A percentile compares a stretch with the other conserved stretches of the same genome.
Conservation (phyloP, 148 eudicot species). For the Talinum fruticosum region DNA sequence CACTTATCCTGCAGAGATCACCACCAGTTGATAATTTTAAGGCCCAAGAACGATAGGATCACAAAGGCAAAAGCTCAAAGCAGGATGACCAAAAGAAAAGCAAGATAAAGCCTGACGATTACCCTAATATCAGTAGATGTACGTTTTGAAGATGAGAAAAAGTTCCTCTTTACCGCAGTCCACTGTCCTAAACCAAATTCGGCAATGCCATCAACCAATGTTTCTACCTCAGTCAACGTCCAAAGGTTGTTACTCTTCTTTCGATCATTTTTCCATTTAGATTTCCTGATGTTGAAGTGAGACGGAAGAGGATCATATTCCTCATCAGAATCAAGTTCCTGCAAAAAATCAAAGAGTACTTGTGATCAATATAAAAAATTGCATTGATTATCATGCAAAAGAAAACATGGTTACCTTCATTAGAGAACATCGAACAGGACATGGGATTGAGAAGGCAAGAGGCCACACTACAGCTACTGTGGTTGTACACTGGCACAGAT, state of each 20-base stretch:
- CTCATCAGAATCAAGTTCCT: slow-evolving; percentile 37
- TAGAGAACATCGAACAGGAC: background rate
- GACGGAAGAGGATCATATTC: slow-evolving; percentile 35
- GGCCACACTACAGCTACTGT: too few species aligned
- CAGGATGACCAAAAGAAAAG: background rate
- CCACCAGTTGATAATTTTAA: slow-evolving; percentile 3
- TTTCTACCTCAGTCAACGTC: slow-evolving; percentile 59
- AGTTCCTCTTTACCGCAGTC: slow-evolving; percentile 48
- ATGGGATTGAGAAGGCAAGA: too few species aligned
- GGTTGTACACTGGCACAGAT: too few species aligned
- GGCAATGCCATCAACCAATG: slow-evolving; percentile 60
- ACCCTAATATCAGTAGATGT: slow-evolving; percentile 73
- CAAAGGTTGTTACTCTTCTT: slow-evolving; percentile 48
- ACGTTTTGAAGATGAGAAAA: slow-evolving; percentile 46
- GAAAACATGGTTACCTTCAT: background rate
- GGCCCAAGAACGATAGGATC: background rate
- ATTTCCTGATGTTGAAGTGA: slow-evolving; percentile 4
- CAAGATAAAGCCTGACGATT: slow-evolving; percentile 2
- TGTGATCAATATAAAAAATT: background rate
- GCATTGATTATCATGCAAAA: background rate
- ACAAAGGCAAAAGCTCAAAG: background rate
- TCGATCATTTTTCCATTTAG: slow-evolving; percentile 16
- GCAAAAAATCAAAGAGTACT: slow-evolving; percentile 14
- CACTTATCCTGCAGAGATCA: slow-evolving; percentile 63
- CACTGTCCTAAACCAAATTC: slow-evolving; percentile 64